Evolutionary conservation across 768 basidiomycete species (phyloP), one percentile per base, ranked within the genome.

Genomic region (Baorangia bicolor): DNA sequence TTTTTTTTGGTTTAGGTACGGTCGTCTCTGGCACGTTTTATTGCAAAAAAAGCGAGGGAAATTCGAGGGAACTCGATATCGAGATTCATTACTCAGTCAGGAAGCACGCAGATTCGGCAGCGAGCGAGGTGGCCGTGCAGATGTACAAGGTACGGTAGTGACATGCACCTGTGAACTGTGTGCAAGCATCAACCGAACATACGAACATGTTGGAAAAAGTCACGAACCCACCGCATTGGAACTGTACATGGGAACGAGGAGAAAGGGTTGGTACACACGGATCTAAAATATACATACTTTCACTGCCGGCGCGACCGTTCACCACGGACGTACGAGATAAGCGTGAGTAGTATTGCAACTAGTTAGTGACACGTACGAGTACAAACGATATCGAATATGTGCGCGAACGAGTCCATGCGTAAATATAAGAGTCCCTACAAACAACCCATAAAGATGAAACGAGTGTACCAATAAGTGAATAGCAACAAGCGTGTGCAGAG

Each of bases 21-120:
- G 69, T 80, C 25, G 85, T 98, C 23, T 69, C 77, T 6, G 96
- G 96, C 3, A 81, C 73, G n/a, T 95, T 98, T 78, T 81, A 83
- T 63, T 92, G 91, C 65, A 80, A 78, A 58, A 98, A 98, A 77
- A 90, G 84, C 65, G 74, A 78, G 33, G 76, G 73, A 5, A 98
- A 98, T 69, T 86, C 90, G 38, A 79, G 96, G 45, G 95, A 97
- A 68, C 74, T 98, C 44, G 89, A 95, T 58, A 84, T 98, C 14
- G 94, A 96, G 75, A 91, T 98, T 35, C 92, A 94, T 69, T 94
- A 80, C 66, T 60, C 70, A 0, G 73, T 88, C 59, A 78, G 74
- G 18, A 77, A 81, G 10, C 70, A 75, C 20, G 65, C 56, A 13
- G 72, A 69, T 25, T 61, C 46, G 18, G 62, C 73, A 25, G 52